Evolutionary conservation across 441 rosid species (phyloP).

Genomic region (Populus trichocarpa): DNA sequence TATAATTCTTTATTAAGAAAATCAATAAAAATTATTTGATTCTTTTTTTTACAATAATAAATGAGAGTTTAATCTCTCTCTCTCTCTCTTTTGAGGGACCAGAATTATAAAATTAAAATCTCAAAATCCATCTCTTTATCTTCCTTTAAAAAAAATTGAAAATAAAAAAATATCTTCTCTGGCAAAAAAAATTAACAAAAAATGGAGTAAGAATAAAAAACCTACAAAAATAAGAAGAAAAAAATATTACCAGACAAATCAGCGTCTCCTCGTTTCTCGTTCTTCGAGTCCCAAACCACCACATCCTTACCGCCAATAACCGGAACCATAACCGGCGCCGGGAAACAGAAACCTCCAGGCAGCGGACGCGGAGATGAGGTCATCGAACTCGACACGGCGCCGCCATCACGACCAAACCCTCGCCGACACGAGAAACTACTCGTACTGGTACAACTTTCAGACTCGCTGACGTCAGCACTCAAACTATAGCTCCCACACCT

Average conservation of each 20-base stretch:
- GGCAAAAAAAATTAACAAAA: no score
- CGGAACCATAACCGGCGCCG: constrained; percentile 59
- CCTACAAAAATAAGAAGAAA: no score
- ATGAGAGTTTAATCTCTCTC: neutral
- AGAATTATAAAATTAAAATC: neutral
- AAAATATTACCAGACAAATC: constrained; percentile 53
- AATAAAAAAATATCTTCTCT: no score
- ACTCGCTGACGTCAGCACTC: constrained; percentile 95
- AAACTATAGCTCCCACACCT: constrained; percentile 86
- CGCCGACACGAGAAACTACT: constrained; percentile 74
- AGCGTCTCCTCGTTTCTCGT: constrained; percentile 42
- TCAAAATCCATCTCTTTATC: neutral
- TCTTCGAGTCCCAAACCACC: constrained; percentile 62
- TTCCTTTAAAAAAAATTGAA: neutral
- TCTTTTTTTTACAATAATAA: neutral
- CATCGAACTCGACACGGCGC: constrained; percentile 59
- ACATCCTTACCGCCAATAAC: constrained; percentile 76
- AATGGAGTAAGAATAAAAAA: no score
- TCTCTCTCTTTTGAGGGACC: neutral
- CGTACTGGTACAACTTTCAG: constrained; percentile 66
- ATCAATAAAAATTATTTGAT: neutral
- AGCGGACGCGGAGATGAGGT: constrained; percentile 50
- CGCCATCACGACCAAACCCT: constrained; percentile 7
- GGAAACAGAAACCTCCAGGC: constrained; percentile 42
- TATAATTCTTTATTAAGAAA: neutral